These are phyloP conservation scores for Vicia faba DNA, from an alignment of 306 rosid genomes.

Conservation along the genomic window DNA sequence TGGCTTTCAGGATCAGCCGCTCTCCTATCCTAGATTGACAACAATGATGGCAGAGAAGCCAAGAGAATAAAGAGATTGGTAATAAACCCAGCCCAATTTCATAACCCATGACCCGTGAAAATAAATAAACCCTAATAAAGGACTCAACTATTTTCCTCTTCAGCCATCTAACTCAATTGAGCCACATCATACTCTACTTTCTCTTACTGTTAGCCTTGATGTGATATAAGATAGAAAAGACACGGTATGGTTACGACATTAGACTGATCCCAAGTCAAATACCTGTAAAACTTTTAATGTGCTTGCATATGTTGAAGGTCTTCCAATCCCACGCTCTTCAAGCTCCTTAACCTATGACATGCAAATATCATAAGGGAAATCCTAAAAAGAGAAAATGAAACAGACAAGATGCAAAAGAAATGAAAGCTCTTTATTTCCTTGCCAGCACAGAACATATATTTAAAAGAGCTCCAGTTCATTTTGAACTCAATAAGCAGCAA, in stretches of 20 bases:
- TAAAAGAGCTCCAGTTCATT: slow-evolving; percentile 4
- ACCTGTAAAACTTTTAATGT: slow-evolving; percentile 90
- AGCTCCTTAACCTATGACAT: slow-evolving; percentile 78
- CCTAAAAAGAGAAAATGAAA: slow-evolving; percentile 20
- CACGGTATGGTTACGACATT: neutral
- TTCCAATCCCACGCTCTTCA: slow-evolving; percentile 99
- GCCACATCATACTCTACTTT: neutral
- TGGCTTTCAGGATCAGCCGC: neutral
- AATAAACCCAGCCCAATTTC: neutral
- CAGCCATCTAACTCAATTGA: neutral
- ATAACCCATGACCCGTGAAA: neutral
- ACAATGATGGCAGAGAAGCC: neutral
- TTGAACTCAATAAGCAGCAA: slow-evolving; percentile 5
- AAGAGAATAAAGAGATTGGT: neutral
- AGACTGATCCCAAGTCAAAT: slow-evolving; percentile 36
- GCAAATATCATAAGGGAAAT: slow-evolving; percentile 29
- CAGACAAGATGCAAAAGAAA: slow-evolving; percentile 29
- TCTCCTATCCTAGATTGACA: neutral
- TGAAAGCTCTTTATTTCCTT: slow-evolving; percentile 12
- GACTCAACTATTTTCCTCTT: neutral
- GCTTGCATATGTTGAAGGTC: slow-evolving; percentile 94
- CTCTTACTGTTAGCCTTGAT: neutral
- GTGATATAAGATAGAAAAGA: slow-evolving; percentile 27
- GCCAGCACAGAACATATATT: slow-evolving; percentile 18
- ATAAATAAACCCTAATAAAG: neutral